phyloP scores from a whole-genome alignment of 306 rosid species.

The Prosopis cineraria region DNA sequence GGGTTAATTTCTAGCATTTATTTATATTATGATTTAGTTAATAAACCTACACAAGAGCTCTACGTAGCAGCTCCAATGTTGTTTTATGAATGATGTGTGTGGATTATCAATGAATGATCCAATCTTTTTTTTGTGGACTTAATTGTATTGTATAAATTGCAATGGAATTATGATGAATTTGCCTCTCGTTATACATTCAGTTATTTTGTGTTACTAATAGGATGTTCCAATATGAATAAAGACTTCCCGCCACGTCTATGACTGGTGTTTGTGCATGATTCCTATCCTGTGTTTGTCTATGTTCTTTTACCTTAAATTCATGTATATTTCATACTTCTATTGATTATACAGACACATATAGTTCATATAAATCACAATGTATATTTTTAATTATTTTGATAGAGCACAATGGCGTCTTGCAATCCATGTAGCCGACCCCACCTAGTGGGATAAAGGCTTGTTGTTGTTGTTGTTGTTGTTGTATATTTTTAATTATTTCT shows the following conservation, averaged over 20 bases:
- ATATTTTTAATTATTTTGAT: no score
- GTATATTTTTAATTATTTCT: no score
- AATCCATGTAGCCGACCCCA: no score
- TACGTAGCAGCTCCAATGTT: background rate
- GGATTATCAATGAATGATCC: background rate
- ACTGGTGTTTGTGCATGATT: background rate
- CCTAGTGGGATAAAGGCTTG: no score
- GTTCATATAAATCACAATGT: no score
- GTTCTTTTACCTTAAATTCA: background rate
- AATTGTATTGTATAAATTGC: background rate
- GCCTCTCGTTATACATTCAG: background rate
- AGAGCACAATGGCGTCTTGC: no score
- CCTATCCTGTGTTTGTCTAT: background rate
- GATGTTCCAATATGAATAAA: background rate
- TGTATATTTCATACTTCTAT: background rate
- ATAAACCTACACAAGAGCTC: no score
- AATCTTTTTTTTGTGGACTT: background rate
- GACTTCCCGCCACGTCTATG: no score
- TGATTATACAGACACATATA: background rate
- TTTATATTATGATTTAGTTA: background rate
- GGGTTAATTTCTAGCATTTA: slow-evolving; percentile 51
- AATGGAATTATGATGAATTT: background rate
- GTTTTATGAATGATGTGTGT: background rate
- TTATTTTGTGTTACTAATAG: background rate
- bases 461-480: no score